These are phyloP conservation scores for Lavandula angustifolia DNA, from an alignment of 257 asterid species.

Conservation along the genomic window DNA sequence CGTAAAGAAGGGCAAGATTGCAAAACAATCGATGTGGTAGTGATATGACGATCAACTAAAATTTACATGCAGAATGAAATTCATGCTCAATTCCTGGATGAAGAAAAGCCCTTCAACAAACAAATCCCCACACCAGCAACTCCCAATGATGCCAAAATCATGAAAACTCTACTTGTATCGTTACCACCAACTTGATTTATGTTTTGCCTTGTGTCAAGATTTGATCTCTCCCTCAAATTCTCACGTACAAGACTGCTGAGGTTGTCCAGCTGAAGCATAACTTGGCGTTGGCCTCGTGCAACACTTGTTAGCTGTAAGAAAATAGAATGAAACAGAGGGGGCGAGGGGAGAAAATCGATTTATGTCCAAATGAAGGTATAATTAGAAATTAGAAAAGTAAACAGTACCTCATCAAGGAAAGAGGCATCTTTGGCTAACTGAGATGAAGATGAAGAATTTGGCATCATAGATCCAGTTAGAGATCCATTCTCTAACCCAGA, in stretches of 20 bases:
- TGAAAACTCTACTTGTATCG: constrained; percentile 15
- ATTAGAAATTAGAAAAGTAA: too few species aligned
- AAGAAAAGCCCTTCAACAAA: constrained; percentile 39
- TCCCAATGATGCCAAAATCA: constrained; percentile 47
- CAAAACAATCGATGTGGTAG: constrained; percentile 14
- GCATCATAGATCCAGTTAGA: constrained; percentile 65
- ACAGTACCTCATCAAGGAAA: constrained; percentile 77
- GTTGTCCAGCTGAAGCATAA: constrained; percentile 74
- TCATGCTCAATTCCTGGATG: constrained; percentile 32
- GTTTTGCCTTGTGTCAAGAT: constrained; percentile 17
- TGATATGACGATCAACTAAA: constrained; percentile 20
- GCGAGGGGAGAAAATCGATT: too few species aligned
- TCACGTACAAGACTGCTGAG: constrained; percentile 58
- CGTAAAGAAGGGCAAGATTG: too few species aligned
- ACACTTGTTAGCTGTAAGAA: constrained; percentile 57
- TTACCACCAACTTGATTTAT: constrained; percentile 22
- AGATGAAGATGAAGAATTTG: constrained; percentile 73
- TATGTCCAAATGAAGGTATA: too few species aligned
- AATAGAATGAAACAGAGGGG: neutral
- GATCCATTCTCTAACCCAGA: constrained; percentile 86
- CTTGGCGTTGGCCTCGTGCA: constrained; percentile 77
- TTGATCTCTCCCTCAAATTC: constrained; percentile 34
- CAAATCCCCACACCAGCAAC: constrained; percentile 48
- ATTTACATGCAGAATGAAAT: constrained; percentile 27
- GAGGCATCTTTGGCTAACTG: constrained; percentile 73